Percentiles rank a stretch among this genome's conserved stretches.
Evolutionary conservation across 1,284 basidiomycete species (phyloP).

Genomic region (Prillingera fragicola): DNA sequence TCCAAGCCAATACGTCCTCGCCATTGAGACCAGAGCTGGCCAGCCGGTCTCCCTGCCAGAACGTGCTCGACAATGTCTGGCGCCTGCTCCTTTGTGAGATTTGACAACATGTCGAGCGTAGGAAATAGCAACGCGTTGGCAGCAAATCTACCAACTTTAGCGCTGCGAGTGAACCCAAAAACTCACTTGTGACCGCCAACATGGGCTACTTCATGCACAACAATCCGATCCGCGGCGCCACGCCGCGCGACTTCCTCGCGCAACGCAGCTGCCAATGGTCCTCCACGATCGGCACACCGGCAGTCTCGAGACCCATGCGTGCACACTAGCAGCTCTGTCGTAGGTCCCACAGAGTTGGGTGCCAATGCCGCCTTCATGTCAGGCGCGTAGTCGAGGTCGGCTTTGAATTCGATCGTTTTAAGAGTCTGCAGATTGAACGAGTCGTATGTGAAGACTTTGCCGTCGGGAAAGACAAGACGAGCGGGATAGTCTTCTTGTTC

Average conservation of each 20-base stretch:
- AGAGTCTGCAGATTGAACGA: constrained; percentile 20
- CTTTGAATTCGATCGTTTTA: constrained; percentile 7
- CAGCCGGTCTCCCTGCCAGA: background rate
- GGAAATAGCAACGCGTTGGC: constrained; percentile 72
- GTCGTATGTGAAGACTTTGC: constrained; percentile 16
- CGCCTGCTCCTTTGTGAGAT: constrained; percentile 56
- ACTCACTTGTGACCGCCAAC: constrained; percentile 78
- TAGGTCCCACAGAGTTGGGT: no score
- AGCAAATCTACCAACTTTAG: constrained; percentile 45
- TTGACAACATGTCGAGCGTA: constrained; percentile 69
- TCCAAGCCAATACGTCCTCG: constrained; percentile 68
- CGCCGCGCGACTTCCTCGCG: constrained; percentile 43
- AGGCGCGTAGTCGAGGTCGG: constrained; percentile 16
- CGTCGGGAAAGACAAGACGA: constrained; percentile 34
- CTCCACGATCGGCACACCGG: constrained; percentile 65
- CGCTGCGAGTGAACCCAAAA: background rate
- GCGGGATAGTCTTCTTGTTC: constrained; percentile 29
- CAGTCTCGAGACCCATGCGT: constrained; percentile 67
- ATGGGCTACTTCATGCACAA: constrained; percentile 65
- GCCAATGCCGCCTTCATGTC: background rate
- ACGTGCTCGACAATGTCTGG: constrained; percentile 51
- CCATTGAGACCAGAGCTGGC: constrained; percentile 52
- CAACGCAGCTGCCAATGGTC: constrained; percentile 40
- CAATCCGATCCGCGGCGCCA: constrained; percentile 32
- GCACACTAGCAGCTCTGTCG: constrained; percentile 59